Base-by-base conservation (phyloP, 2,329 filamentous ascomycete genomes). In the Pseudocercospora ulei region DNA sequence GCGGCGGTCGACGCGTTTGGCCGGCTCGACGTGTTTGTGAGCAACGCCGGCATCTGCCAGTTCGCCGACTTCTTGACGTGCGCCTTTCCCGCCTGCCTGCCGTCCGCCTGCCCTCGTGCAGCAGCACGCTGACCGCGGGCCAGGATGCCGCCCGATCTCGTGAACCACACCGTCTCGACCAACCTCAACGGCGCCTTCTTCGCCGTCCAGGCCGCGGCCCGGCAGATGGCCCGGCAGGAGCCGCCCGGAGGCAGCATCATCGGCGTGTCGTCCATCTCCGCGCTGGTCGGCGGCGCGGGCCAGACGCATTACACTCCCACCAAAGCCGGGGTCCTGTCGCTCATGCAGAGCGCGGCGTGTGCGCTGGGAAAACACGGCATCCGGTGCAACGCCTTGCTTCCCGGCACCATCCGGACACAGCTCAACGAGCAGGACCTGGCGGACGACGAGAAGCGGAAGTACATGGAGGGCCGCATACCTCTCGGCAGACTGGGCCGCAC, bases 151-250 rank as follows among this genome's bases (percentile, higher is more conserved):
- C 72, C 76, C 1, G 72, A 79, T 40, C 75, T 92, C 38, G 81
- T 86, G 55, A 65, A 73, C 45, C 68, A 70, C 38, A 92, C 85
- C 2, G 68, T 92, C 25, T 68, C 73, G 23, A 88, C 82, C 34
- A 94, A 94, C 63, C 76, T 94, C 49, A 77, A 80, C 50, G 86
- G 86, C 28, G 82, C 85, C n/a, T 93, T 92, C 66, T 87, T 86
- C 65, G 72, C 82, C 22, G 79, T 82, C 13, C 86, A 93, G 67
- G 82, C 85, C 0, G 86, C 84, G 1, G 85, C 83, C 1, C 73
- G 78, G 2, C 83, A 90, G 59, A 90, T 94, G 81, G 77, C 80
- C 0, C 64, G 63, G 20, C 65, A 68, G 1, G 75, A 78, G 0
- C 57, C 57, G 16, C 62, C 73, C 0, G 83, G 85, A 9, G 86